Percentiles rank a stretch among this genome's conserved stretches.
Conservation (phyloP, 2,329 filamentous ascomycete species). For the Purpureocillium takamizusanense region DNA sequence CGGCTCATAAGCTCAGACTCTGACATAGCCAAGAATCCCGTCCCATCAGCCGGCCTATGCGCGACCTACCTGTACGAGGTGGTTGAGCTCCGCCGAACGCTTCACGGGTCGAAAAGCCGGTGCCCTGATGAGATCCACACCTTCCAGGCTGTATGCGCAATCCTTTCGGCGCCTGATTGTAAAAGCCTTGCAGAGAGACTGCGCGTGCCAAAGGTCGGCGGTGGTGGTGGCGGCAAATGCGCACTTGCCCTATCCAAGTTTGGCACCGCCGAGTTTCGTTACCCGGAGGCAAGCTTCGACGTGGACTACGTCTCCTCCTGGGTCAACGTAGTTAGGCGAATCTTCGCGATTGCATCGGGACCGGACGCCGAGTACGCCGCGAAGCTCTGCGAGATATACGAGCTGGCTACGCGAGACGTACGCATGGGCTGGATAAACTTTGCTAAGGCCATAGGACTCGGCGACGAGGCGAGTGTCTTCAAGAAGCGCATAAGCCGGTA, state of each 20-base stretch:
- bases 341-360: conserved; percentile 12
- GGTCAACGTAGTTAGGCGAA: conserved; percentile 13
- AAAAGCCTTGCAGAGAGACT: background rate
- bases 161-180: background rate
- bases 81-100: background rate
- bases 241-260: conserved; percentile 14
- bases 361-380: conserved; percentile 8
- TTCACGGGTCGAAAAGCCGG: background rate
- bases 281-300: conserved; percentile 17
- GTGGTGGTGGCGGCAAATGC: conserved; percentile 8
- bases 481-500: conserved; percentile 9
- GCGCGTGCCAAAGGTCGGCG: background rate
- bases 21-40: background rate
- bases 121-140: background rate
- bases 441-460: conserved; percentile 11
- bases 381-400: conserved; percentile 12
- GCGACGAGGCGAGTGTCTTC: conserved; percentile 6
- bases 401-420: conserved; percentile 11
- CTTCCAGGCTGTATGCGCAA: background rate
- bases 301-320: conserved; percentile 14
- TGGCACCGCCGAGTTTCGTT: conserved; percentile 17
- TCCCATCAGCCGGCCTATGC: background rate
- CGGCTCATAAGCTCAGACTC: conserved; percentile 12
- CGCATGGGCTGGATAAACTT: conserved; percentile 10
- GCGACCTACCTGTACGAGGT: background rate